These are phyloP conservation scores for Komagataella mondaviorum DNA, from an alignment of 805 yeast species.

Conservation along the genomic window DNA sequence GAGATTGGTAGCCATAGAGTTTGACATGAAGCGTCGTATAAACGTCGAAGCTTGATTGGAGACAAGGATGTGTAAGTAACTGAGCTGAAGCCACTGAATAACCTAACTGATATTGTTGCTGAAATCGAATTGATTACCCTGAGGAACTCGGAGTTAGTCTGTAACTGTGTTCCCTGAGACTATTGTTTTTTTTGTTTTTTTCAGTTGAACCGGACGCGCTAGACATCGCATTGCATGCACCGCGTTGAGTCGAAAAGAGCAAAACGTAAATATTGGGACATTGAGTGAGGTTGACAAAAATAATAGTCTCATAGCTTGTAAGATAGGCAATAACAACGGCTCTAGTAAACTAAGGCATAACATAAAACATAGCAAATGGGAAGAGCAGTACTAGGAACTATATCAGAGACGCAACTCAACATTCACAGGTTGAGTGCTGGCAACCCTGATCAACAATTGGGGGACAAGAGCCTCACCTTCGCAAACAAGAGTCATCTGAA, in stretches of 20 bases:
- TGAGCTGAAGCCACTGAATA: too few relatives aligned
- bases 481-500: not conserved
- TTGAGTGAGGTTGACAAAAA: not conserved
- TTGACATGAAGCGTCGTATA: too few relatives aligned
- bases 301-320: not conserved
- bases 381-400: slow-evolving; percentile 6
- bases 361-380: not conserved
- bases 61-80: too few relatives aligned
- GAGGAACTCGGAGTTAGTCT: too few relatives aligned
- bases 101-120: too few relatives aligned
- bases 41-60: not conserved
- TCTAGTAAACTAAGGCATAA: not conserved
- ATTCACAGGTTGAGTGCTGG: not conserved
- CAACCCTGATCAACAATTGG: not conserved
- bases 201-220: not conserved
- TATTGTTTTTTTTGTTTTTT: too few relatives aligned
- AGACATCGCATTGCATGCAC: not conserved
- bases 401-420: slow-evolving; percentile 7
- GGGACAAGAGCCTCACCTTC: not conserved
- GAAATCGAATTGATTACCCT: too few relatives aligned
- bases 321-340: not conserved
- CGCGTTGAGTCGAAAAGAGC: not conserved
- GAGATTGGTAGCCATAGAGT: too few relatives aligned
- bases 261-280: not conserved
- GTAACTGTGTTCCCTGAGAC: too few relatives aligned